Percentiles rank a stretch among this genome's conserved stretches.
phyloP scores from a whole-genome alignment of 140 eudicot genomes.

The Senecio squalidus region DNA sequence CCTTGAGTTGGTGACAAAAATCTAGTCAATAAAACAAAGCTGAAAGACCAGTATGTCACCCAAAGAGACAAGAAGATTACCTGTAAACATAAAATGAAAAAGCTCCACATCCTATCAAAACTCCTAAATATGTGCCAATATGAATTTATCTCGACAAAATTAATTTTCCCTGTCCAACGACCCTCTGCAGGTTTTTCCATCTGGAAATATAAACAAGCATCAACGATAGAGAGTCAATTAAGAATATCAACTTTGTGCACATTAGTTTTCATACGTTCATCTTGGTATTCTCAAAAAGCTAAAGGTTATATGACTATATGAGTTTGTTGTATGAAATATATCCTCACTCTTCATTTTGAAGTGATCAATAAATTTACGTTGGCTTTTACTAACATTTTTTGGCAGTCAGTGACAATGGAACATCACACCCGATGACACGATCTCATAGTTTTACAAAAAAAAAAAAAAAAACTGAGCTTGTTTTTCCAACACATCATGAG shows the following conservation, averaged over 20 bases:
- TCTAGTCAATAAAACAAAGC: constrained; percentile 2
- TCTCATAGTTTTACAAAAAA: no score
- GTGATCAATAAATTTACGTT: no score
- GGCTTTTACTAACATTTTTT: no score
- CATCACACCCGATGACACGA: no score
- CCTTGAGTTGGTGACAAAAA: constrained; percentile 33
- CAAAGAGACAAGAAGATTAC: constrained; percentile 18
- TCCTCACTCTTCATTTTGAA: no score
- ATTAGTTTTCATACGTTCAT: no score
- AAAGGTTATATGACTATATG: no score
- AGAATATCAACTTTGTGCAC: no score
- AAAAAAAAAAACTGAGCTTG: constrained; percentile 2
- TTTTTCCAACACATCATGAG: not conserved
- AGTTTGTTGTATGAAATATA: no score
- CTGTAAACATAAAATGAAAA: constrained; percentile 76
- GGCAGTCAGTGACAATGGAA: no score
- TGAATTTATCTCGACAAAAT: constrained; percentile 91
- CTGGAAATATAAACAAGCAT: constrained; percentile 29
- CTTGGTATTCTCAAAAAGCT: no score
- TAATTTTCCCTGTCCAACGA: constrained; percentile 76
- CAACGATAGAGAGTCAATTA: not conserved
- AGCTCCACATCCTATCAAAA: constrained; percentile 95
- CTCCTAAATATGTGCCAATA: constrained; percentile 93
- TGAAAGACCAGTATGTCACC: not conserved
- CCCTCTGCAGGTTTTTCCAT: constrained; percentile 37